A percentile compares a stretch with the other conserved stretches of the same genome.
These are phyloP conservation scores for Fraxinus xanthoxyloides DNA, from an alignment of 305 asterid species.

Conservation along the genomic window DNA sequence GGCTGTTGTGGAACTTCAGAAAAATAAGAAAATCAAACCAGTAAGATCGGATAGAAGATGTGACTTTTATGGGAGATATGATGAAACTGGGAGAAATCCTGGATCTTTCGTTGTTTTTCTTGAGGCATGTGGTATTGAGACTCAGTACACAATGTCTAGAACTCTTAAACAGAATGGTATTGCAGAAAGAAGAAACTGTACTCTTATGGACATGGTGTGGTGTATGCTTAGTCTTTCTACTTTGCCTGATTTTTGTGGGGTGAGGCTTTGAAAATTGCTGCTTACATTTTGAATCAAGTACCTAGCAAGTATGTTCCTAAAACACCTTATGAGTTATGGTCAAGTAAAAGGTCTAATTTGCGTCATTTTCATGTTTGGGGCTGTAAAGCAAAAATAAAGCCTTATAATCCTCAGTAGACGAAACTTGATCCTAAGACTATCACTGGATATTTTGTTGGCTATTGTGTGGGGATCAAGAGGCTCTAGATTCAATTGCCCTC, in stretches of 20 bases:
- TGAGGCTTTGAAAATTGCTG: not conserved
- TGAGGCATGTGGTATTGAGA: not conserved
- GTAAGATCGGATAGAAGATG: not conserved
- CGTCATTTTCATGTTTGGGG: not conserved
- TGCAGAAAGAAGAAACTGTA: not conserved
- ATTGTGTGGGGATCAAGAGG: too few relatives aligned
- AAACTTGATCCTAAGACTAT: too few relatives aligned
- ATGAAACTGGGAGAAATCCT: not conserved
- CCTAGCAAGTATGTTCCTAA: not conserved
- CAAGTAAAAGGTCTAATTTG: not conserved
- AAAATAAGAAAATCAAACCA: not conserved
- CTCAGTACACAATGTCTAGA: not conserved
- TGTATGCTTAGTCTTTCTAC: not conserved
- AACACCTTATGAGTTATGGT: not conserved
- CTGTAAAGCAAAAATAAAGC: not conserved
- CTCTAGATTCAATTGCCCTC: too few relatives aligned
- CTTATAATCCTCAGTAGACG: too few relatives aligned
- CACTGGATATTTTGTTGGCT: too few relatives aligned
- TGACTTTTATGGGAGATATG: too few relatives aligned
- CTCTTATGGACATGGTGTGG: not conserved
- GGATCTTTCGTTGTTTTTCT: not conserved
- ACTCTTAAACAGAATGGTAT: not conserved
- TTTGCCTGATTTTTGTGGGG: not conserved
- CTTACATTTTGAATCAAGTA: not conserved
- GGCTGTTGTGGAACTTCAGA: not conserved